A percentile compares a stretch with the other conserved stretches of the same genome.
These are phyloP conservation scores for Escovopsis weberi DNA, from an alignment of 2,329 filamentous ascomycete genomes.

Conservation along the genomic window DNA sequence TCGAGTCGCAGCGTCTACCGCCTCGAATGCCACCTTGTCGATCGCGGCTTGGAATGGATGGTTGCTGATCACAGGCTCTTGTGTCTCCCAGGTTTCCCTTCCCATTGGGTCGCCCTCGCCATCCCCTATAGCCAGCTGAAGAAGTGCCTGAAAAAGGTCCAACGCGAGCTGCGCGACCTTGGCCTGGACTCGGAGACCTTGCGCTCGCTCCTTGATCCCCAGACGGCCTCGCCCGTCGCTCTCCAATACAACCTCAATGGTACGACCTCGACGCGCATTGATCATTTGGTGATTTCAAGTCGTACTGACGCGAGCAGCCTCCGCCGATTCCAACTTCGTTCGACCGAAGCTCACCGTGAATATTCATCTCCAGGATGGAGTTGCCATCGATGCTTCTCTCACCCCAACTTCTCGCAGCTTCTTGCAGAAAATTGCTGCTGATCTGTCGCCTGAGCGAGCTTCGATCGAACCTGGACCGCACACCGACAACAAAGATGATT, in stretches of 20 bases:
- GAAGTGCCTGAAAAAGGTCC: constrained; percentile 74
- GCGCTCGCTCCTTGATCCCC: constrained; percentile 43
- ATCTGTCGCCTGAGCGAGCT: constrained; percentile 14
- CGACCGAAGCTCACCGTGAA: constrained; percentile 57
- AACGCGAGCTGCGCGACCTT: constrained; percentile 52
- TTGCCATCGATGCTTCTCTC: constrained; percentile 53
- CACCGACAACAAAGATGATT: background rate
- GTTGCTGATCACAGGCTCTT: too few relatives aligned
- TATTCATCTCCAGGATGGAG: constrained; percentile 50
- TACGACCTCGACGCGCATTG: constrained; percentile 11
- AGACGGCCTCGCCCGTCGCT: constrained; percentile 29
- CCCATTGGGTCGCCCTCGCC: constrained; percentile 56
- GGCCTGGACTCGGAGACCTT: constrained; percentile 62
- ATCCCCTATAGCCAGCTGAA: constrained; percentile 78
- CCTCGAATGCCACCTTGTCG: background rate
- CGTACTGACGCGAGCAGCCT: constrained; percentile 12
- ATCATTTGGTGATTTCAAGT: background rate
- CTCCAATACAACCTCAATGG: constrained; percentile 43
- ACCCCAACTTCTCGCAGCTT: constrained; percentile 50
- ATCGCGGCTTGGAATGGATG: background rate
- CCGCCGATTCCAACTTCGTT: constrained; percentile 31
- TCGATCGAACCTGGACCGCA: background rate
- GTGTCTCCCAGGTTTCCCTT: constrained; percentile 45
- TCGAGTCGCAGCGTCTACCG: background rate
- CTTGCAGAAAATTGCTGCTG: constrained; percentile 43